These are phyloP conservation scores for Torulaspora globosa DNA, from an alignment of 1,139 yeast species.

Conservation along the genomic window DNA sequence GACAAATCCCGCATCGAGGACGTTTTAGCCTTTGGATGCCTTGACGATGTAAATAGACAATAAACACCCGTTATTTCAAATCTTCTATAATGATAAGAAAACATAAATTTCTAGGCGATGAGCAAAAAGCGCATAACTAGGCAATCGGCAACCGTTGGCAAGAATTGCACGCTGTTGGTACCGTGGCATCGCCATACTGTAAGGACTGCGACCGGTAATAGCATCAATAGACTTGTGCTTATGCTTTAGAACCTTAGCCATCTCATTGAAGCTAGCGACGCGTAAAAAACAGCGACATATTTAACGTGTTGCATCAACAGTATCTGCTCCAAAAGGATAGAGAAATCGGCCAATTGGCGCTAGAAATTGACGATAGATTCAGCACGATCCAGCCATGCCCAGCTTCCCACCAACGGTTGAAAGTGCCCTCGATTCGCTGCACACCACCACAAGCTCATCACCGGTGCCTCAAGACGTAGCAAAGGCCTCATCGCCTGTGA, in stretches of 20 bases:
- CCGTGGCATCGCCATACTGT: too few species aligned
- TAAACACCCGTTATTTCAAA: conserved; percentile 24
- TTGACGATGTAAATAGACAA: conserved; percentile 65
- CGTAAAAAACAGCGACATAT: neutral
- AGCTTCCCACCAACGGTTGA: conserved; percentile 32
- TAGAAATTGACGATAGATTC: neutral
- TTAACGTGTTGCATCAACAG: neutral
- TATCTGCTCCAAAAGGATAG: neutral
- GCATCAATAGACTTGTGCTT: neutral
- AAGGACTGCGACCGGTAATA: neutral
- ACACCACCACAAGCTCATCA: conserved; percentile 39
- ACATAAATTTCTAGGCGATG: neutral
- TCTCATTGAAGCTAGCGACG: neutral
- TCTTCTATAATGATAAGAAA: neutral
- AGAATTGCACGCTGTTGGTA: too few species aligned
- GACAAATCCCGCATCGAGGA: conserved; percentile 66
- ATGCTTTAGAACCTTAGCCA: neutral
- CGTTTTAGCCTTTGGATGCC: conserved; percentile 77
- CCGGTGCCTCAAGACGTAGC: conserved; percentile 35
- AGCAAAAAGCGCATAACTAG: neutral
- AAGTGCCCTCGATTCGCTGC: conserved; percentile 23
- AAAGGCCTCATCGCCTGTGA: conserved; percentile 33
- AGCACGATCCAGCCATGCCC: neutral
- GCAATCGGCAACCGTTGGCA: too few species aligned
- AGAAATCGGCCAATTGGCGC: conserved; percentile 4